Base-by-base conservation (phyloP, 116 monocot genomes). In the Posidonia oceanica region DNA sequence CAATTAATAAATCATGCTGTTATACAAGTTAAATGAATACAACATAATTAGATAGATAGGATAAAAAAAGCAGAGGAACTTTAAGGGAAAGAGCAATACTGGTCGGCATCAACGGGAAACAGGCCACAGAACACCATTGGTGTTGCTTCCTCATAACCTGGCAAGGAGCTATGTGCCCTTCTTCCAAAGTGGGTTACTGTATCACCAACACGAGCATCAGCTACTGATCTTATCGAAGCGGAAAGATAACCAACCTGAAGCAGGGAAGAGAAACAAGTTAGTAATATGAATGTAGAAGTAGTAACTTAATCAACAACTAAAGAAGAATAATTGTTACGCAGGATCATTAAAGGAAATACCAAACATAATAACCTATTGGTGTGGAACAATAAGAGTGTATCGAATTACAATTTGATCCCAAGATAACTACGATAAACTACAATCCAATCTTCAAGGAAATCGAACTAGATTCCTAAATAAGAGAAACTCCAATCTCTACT, bases 61-160 rank as follows among this genome's bases (percentile, higher is more conserved):
- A 12, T 3, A 23, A 7, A 0, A 65, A 57, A 59, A 62, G n/a
- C 14, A 36, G 4, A 29, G 37, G 36, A 36, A 36, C 44, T 44
- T 20, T 4, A 4, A 16, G 15, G 44, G 29, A 76, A 53, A 73
- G 67, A 66, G 48, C 16, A 68, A 40, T 86, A 95, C 91, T 91
- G 86, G 72, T 96, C 92, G 39, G 88, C 85, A 79, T 96, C 96
- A 66, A 88, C 72, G 71, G 96, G 96, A 74, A 91, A 96, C 68
- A 96, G 81, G 53, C 96, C 96, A 70, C 89, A 96, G 59, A 96
- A 96, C 54, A 96, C 96, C 96, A 91, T 91, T 10, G 96, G 91
- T 39, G 85, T 96, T 36, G 87, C 88, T 77, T 91, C 80, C 37
- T 71, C 87, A 62, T 96, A 96, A 78, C 96, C 96, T 61, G 91